A percentile compares a stretch with the other conserved stretches of the same genome.
These are phyloP conservation scores for Fusarium sp. DNA, from an alignment of 2,329 filamentous ascomycete genomes.

Conservation along the genomic window DNA sequence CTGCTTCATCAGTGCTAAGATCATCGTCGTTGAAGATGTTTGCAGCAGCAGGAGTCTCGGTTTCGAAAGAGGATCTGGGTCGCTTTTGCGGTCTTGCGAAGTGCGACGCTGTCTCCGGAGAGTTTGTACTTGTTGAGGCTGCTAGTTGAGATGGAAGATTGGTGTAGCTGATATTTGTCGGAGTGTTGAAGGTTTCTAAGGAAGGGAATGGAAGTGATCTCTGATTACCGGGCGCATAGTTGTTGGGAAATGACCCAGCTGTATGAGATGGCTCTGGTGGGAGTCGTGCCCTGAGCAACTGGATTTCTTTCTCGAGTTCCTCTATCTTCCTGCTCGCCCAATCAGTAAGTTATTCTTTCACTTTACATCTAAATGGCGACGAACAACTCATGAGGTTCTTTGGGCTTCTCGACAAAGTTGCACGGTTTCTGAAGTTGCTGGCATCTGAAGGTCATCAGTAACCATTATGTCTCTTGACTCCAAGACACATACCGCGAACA, in stretches of 20 bases:
- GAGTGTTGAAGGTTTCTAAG: accelerated
- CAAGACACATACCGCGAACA: slow-evolving; percentile 4
- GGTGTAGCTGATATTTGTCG: neutral
- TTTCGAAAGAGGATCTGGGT: neutral
- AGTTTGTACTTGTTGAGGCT: neutral
- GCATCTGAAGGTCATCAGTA: neutral
- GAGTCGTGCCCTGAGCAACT: neutral
- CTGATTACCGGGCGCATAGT: neutral
- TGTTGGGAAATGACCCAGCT: accelerated
- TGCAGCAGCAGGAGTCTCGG: neutral
- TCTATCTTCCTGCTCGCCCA: neutral
- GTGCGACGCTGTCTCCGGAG: neutral
- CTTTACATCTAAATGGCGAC: accelerated
- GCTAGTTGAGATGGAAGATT: neutral
- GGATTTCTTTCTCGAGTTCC: slow-evolving; percentile 8
- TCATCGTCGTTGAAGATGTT: neutral
- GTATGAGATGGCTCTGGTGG: neutral
- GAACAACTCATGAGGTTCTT: slow-evolving; percentile 16
- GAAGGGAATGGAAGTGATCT: neutral
- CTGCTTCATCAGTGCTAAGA: neutral
- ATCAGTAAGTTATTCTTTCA: accelerated
- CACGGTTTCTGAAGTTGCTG: slow-evolving; percentile 13
- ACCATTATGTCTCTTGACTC: no score
- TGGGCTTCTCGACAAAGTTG: slow-evolving; percentile 5
- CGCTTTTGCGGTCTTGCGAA: neutral